phyloP scores from a whole-genome alignment of 371 early-diverging fungal genomes.

The Syncephalastrum monosporum region DNA sequence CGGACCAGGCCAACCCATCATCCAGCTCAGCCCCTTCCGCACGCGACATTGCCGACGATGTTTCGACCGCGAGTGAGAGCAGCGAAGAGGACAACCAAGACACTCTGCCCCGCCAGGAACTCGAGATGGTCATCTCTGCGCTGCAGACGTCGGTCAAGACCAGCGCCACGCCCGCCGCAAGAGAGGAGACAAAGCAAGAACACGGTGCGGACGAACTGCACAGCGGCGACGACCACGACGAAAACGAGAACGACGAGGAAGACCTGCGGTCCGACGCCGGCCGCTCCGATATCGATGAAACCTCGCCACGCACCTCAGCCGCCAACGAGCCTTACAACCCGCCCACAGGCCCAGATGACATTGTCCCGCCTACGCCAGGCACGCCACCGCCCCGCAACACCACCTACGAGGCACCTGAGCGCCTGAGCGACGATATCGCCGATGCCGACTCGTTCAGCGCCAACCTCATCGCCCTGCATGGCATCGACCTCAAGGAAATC shows the following conservation, averaged over 20 bases:
- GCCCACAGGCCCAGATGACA: constrained; percentile 3
- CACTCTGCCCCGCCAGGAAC: constrained; percentile 13
- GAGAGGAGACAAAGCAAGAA: background rate
- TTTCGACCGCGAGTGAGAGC: constrained; percentile 15
- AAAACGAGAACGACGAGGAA: constrained; percentile 1
- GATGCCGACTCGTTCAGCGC: constrained; percentile 44
- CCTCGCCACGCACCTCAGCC: background rate
- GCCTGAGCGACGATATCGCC: constrained; percentile 29
- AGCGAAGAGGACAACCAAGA: constrained; percentile 11
- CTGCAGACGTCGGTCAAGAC: constrained; percentile 16
- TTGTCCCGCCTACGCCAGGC: constrained; percentile 28
- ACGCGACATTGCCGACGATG: constrained; percentile 14
- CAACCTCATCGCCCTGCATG: constrained; percentile 37
- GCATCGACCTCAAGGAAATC: constrained; percentile 39
- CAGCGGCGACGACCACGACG: constrained; percentile 18
- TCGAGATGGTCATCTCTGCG: constrained; percentile 20
- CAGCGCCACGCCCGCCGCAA: background rate
- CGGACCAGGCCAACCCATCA: background rate
- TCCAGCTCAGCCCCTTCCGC: background rate
- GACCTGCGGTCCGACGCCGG: constrained; percentile 4
- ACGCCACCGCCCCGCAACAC: constrained; percentile 13
- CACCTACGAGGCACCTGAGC: background rate
- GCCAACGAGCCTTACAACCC: background rate
- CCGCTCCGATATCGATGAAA: constrained; percentile 1
- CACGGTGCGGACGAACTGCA: constrained; percentile 10